phyloP scores from a whole-genome alignment of 805 yeast species.

The Spathaspora sp. region DNA sequence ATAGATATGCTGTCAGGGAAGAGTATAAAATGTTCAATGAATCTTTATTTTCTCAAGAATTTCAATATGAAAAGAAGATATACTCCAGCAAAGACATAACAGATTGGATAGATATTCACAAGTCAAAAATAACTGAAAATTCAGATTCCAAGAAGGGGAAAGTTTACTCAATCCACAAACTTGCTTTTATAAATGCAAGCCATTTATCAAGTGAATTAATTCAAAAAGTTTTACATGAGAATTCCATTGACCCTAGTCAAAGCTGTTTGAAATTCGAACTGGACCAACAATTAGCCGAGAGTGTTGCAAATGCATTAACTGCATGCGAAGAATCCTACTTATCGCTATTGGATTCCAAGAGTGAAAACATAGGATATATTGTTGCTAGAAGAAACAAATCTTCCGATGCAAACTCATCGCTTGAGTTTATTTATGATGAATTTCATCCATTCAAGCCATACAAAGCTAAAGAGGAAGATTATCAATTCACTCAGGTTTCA shows the following conservation, averaged over 20 bases:
- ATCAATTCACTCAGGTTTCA: conserved; percentile 34
- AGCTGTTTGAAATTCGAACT: conserved; percentile 25
- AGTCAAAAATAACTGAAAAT: conserved; percentile 16
- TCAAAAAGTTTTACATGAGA: conserved; percentile 48
- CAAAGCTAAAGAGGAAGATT: conserved; percentile 25
- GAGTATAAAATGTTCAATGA: conserved; percentile 59
- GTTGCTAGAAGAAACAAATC: conserved; percentile 52
- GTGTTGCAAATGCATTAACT: conserved; percentile 39
- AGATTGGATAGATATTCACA: conserved; percentile 39
- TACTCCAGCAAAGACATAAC: conserved; percentile 29
- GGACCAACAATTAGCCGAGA: conserved; percentile 24
- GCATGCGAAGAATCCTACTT: conserved; percentile 44
- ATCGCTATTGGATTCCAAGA: conserved; percentile 28
- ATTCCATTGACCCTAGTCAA: conserved; percentile 46
- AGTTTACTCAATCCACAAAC: conserved; percentile 62
- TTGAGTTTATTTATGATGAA: conserved; percentile 55
- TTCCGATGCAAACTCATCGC: conserved; percentile 24
- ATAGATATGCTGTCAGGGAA: conserved; percentile 71
- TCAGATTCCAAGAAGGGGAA: conserved; percentile 36
- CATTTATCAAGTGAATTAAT: conserved; percentile 78
- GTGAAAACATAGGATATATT: conserved; percentile 54
- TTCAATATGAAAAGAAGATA: conserved; percentile 7
- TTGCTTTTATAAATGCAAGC: conserved; percentile 64
- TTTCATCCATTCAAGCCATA: conserved; percentile 67
- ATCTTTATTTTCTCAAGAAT: conserved; percentile 34